Base-by-base conservation (phyloP, 805 yeast species). In the Saturnispora sanitii region DNA sequence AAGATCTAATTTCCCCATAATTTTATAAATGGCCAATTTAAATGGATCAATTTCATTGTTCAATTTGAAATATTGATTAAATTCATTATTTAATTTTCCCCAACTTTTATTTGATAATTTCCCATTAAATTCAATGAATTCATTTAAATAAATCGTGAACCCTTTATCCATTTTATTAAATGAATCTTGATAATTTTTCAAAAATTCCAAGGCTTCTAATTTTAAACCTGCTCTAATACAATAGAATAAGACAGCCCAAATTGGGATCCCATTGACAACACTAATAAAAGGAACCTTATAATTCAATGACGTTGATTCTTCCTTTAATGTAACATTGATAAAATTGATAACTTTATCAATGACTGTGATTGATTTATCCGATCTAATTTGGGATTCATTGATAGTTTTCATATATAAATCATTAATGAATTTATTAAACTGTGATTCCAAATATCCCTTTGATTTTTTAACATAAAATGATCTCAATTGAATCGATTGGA, bases 161-260 rank as follows among this genome's bases (percentile, higher is more conserved):
- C 87, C 74, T 41, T 82, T 79, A 53, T 90, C 96, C 37, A 87
- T 73, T 52, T 85, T 86, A 54, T 81, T 82, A 61, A 92, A 85
- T 16, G 82, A 73, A 31, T 78, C 77, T 46, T 72, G 74, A 53
- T 84, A 75, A 36, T 73, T 71, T 4, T 68, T 53, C 2, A 84
- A 78, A 39, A 83, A 72, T 29, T 77, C 77, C 25, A 82, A 63
- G 0, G 95, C 95, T 49, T 88, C 97, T 35, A 75, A 65, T 47
- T 74, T 63, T 48, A 82, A 73, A 2, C 98, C 97, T 3, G 90
- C 79, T 54, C 98, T 77, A 38, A 92, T 58, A 46, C 90, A 66
- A 59, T 84, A 90, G 56, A 82, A 92, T 9, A 92, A 62, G 29
- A 86, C 63, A 0, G 96, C 95, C 98, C 98, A 90, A n/a, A 92